A percentile compares a stretch with the other conserved stretches of the same genome.
Evolutionary conservation across 1,139 yeast genomes (phyloP).

Genomic region (Suhomyces ambrosiae): DNA sequence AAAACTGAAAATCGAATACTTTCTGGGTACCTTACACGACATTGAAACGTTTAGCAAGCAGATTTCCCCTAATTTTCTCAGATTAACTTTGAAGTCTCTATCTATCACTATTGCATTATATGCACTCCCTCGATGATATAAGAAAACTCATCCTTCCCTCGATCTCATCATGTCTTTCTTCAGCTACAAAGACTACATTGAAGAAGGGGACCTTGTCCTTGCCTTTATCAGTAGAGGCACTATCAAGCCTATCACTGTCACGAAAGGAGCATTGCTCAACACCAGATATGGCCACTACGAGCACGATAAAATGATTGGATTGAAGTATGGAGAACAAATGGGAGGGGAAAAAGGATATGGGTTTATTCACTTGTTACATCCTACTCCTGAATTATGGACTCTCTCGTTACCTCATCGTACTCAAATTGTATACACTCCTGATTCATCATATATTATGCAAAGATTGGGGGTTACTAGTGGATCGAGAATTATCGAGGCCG

Average conservation of each 20-base stretch:
- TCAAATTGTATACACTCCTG: constrained; percentile 96
- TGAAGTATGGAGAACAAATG: constrained; percentile 82
- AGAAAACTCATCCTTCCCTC: background rate
- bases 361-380: constrained; percentile 83
- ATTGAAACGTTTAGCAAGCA: too few species aligned
- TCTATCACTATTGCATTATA: constrained; percentile 2
- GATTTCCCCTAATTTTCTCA: too few species aligned
- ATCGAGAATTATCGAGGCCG: constrained; percentile 87
- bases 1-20: too few species aligned
- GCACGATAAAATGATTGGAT: constrained; percentile 81
- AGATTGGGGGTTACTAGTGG: constrained; percentile 75
- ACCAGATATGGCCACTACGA: constrained; percentile 89
- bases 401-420: constrained; percentile 94
- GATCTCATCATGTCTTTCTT: constrained; percentile 40
- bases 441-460: constrained; percentile 86
- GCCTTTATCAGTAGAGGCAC: constrained; percentile 83
- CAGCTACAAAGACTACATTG: constrained; percentile 57
- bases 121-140: constrained; percentile 9
- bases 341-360: constrained; percentile 80
- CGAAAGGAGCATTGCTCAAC: constrained; percentile 61
- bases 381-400: constrained; percentile 96
- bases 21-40: too few species aligned
- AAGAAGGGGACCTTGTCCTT: constrained; percentile 83
- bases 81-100: background rate
- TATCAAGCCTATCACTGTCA: constrained; percentile 72